Percentiles rank a stretch among this genome's conserved stretches.
Evolutionary conservation across 805 yeast genomes (phyloP).

Genomic region (Suhomyces emberorum): DNA sequence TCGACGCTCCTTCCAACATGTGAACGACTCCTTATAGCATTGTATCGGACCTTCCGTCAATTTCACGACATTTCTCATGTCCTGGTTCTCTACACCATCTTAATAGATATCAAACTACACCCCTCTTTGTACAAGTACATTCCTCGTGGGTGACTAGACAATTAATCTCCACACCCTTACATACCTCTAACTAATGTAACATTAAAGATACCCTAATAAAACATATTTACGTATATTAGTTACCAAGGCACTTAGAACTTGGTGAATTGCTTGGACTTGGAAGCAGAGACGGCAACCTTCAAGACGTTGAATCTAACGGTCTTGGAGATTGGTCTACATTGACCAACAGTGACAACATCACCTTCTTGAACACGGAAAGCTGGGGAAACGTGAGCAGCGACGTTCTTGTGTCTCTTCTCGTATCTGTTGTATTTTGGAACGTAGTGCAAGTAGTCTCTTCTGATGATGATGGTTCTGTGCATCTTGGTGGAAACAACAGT

Average conservation of each 20-base stretch:
- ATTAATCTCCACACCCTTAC: too few relatives aligned
- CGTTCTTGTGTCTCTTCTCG: constrained; percentile 99
- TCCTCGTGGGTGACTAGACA: too few relatives aligned
- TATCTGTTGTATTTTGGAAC: constrained; percentile 99
- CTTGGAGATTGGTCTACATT: constrained; percentile 99
- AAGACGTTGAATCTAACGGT: constrained; percentile 99
- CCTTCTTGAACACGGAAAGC: constrained; percentile 99
- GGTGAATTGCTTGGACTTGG: constrained; percentile 91
- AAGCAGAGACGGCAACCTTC: constrained; percentile 86
- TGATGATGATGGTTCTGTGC: constrained; percentile 99
- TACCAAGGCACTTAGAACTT: constrained; percentile 66
- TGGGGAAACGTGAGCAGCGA: constrained; percentile 99
- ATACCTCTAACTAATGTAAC: constrained; percentile 1
- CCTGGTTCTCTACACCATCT: too few relatives aligned
- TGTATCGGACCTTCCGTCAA: too few relatives aligned
- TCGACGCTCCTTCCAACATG: constrained; percentile 56
- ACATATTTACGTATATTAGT: constrained; percentile 3
- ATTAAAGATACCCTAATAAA: constrained; percentile 6
- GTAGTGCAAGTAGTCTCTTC: constrained; percentile 99
- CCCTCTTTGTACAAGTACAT: too few relatives aligned
- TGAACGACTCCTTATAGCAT: too few relatives aligned
- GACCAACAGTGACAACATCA: constrained; percentile 99
- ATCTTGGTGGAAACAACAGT: constrained; percentile 99
- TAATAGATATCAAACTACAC: too few relatives aligned
- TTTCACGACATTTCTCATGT: too few relatives aligned